Percentiles rank a stretch among this genome's conserved stretches.
Evolutionary conservation across 176 grass and related monocot species (phyloP).

Genomic region (Carex cristatella): DNA sequence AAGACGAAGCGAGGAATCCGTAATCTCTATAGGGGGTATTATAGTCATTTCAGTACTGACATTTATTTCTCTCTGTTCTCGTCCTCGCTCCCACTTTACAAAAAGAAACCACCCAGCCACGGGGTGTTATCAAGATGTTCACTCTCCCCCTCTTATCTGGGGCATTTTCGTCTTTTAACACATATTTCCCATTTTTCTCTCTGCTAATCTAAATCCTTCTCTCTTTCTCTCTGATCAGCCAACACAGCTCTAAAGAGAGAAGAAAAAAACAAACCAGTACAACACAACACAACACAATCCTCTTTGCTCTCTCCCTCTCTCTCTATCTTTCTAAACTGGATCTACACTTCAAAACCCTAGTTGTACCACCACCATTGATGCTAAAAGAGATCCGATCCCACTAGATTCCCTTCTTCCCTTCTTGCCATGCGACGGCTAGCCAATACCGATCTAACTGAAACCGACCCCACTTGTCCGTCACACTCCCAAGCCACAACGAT

Average conservation of each 20-base stretch:
- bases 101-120: not conserved
- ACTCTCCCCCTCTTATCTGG: not conserved
- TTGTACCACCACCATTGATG: not conserved
- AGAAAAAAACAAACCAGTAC: not conserved
- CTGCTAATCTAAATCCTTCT: slow-evolving; percentile 1
- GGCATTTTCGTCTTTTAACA: slow-evolving; percentile 20
- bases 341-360: not conserved
- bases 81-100: not conserved
- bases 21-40: not conserved
- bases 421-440: not conserved
- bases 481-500: not conserved
- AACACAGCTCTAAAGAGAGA: slow-evolving; percentile 21
- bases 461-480: slow-evolving; percentile 6
- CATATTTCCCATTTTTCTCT: not conserved
- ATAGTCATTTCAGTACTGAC: not conserved
- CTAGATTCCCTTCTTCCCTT: not conserved
- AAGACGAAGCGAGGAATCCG: not conserved
- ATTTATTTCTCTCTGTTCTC: not conserved
- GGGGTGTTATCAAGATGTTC: not conserved
- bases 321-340: slow-evolving; percentile 1
- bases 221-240: not conserved
- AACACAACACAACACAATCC: not conserved
- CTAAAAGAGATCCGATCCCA: not conserved
- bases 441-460: not conserved
- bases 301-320: not conserved